Evolutionary conservation across 352 stramenopile species (phyloP).

Genomic region (Aphanomyces stellatus): DNA sequence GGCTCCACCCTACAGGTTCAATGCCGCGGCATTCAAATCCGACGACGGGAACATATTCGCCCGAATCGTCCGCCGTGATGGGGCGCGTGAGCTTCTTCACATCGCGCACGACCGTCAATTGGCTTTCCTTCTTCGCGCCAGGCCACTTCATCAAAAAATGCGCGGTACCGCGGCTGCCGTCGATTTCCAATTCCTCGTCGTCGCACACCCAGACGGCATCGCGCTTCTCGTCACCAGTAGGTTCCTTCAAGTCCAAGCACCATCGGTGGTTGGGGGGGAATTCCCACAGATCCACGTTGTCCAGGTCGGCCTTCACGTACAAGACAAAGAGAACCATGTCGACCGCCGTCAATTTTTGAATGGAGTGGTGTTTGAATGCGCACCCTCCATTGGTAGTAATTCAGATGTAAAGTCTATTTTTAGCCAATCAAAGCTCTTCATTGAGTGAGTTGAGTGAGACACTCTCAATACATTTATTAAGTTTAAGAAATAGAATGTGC

Average conservation of each 20-base stretch:
- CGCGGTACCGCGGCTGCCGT: constrained; percentile 56
- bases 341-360: not conserved
- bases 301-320: constrained; percentile 80
- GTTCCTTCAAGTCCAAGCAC: constrained; percentile 80
- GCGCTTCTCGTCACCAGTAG: constrained; percentile 64
- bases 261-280: constrained; percentile 61
- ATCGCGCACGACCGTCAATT: constrained; percentile 76
- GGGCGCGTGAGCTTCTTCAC: constrained; percentile 78
- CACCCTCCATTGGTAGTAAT: too few relatives aligned
- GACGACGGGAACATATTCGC: constrained; percentile 70
- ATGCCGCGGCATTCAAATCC: constrained; percentile 81
- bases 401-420: too few relatives aligned
- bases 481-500: too few relatives aligned
- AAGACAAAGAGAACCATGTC: constrained; percentile 83
- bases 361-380: too few relatives aligned
- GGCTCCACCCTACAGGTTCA: constrained; percentile 73
- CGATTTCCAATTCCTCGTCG: constrained; percentile 63
- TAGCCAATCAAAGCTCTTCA: too few relatives aligned
- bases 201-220: constrained; percentile 76
- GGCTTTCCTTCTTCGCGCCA: constrained; percentile 63
- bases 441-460: too few relatives aligned
- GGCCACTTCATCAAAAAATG: constrained; percentile 85
- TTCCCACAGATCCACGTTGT: constrained; percentile 73
- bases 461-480: too few relatives aligned
- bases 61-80: constrained; percentile 48